Evolutionary conservation across 2,329 filamentous ascomycete species (phyloP).

Genomic region (Fusarium siculi): DNA sequence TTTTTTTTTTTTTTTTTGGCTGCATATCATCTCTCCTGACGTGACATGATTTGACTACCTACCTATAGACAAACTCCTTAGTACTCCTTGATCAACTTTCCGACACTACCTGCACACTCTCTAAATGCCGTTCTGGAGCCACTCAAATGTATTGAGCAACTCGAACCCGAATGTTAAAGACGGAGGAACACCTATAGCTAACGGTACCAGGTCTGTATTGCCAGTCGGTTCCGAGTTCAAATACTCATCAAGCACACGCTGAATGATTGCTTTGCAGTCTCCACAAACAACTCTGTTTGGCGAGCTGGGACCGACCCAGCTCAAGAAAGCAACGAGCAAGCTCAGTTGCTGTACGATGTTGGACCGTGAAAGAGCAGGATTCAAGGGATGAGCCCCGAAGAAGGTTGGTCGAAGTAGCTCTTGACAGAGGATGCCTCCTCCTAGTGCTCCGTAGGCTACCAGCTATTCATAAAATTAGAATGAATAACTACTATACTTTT

Average conservation of each 20-base stretch:
- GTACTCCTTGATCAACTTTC: background rate
- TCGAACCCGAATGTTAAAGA: conserved; percentile 57
- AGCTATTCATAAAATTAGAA: conserved; percentile 47
- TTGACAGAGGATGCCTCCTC: conserved; percentile 61
- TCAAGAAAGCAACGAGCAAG: conserved; percentile 61
- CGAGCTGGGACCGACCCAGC: conserved; percentile 60
- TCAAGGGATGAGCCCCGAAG: conserved; percentile 46
- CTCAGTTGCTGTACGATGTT: conserved; percentile 63
- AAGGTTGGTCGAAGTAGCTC: conserved; percentile 59
- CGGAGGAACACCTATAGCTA: conserved; percentile 49
- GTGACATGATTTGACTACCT: background rate
- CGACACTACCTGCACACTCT: background rate
- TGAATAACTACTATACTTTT: background rate
- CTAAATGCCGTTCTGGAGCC: conserved; percentile 3
- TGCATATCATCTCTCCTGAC: background rate
- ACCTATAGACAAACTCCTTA: background rate
- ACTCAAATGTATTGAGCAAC: conserved; percentile 57
- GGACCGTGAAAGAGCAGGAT: conserved; percentile 55
- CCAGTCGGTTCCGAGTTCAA: conserved; percentile 51
- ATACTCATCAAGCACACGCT: conserved; percentile 61
- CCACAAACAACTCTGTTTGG: conserved; percentile 60
- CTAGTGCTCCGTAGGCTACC: conserved; percentile 62
- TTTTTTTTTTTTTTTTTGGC: background rate
- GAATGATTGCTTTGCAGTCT: conserved; percentile 58
- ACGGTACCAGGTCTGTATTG: conserved; percentile 26